Conservation (phyloP, 306 rosid genomes). For the Sphenostylis stenocarpa region DNA sequence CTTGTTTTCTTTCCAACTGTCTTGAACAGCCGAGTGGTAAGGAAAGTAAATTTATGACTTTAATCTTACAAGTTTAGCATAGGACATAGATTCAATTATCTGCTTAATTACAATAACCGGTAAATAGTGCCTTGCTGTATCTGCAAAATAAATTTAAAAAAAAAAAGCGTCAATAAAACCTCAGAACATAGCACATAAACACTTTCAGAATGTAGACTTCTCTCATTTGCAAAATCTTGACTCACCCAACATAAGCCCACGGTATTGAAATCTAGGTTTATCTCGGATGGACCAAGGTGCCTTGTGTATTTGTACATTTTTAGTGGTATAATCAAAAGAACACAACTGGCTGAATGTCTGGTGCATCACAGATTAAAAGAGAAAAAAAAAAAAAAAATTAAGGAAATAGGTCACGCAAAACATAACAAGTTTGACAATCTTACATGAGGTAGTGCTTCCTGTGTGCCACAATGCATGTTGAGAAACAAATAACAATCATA, state of each 20-base stretch:
- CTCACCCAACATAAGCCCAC: conserved; percentile 91
- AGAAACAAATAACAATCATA: not conserved
- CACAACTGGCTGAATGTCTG: conserved; percentile 98
- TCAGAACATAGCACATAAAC: conserved; percentile 23
- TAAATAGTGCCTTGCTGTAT: conserved; percentile 93
- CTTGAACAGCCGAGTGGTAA: conserved; percentile 11
- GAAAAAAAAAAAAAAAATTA: conserved; percentile 21
- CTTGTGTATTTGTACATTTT: conserved; percentile 63
- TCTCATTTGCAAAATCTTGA: conserved; percentile 21
- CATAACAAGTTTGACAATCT: not conserved
- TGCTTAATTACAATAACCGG: conserved; percentile 81
- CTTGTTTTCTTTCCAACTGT: conserved; percentile 26
- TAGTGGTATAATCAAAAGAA: conserved; percentile 69
- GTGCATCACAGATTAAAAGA: conserved; percentile 29
- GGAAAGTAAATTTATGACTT: conserved; percentile 26
- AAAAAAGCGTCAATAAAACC: conserved; percentile 34
- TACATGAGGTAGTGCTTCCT: conserved; percentile 6
- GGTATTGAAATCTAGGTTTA: conserved; percentile 79
- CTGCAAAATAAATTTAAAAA: conserved; percentile 50
- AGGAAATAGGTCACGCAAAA: conserved; percentile 12
- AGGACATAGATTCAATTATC: conserved; percentile 90
- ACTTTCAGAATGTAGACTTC: not conserved
- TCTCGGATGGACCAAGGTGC: conserved; percentile 90
- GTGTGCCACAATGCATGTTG: conserved; percentile 3
- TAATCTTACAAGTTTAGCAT: conserved; percentile 83